Conservation (phyloP, 2,329 filamentous ascomycete species). For the Knufia fluminis region DNA sequence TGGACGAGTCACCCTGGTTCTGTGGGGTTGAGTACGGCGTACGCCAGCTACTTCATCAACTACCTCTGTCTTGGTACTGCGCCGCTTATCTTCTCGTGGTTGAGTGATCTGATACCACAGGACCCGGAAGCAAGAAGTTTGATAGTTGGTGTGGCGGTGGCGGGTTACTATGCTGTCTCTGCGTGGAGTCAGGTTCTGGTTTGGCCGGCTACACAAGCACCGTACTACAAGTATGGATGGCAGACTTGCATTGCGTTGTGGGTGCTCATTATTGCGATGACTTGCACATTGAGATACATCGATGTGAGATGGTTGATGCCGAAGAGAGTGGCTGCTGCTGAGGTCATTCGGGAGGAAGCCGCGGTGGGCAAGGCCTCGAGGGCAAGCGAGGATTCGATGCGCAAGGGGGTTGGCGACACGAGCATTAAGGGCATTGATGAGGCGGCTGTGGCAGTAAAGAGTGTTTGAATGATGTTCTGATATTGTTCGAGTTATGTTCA, state of each 20-base stretch:
- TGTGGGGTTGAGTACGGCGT: constrained; percentile 39
- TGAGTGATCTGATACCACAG: constrained; percentile 43
- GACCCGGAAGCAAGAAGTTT: constrained; percentile 43
- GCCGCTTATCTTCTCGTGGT: constrained; percentile 39
- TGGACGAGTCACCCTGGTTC: constrained; percentile 40
- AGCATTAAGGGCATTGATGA: no score
- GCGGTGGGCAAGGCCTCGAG: neutral
- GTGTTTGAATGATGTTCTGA: no score
- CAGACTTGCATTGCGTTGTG: constrained; percentile 40
- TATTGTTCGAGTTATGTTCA: no score
- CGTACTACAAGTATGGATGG: constrained; percentile 42
- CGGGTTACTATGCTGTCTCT: constrained; percentile 42
- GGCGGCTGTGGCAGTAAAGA: no score
- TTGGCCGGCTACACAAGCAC: constrained; percentile 44
- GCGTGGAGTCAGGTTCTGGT: constrained; percentile 46
- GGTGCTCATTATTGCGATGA: constrained; percentile 38
- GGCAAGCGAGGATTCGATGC: no score
- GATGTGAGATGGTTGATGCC: constrained; percentile 35
- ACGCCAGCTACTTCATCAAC: constrained; percentile 45
- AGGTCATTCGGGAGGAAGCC: neutral
- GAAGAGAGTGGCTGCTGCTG: constrained; percentile 13
- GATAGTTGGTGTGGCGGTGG: constrained; percentile 42
- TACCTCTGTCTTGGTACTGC: constrained; percentile 42
- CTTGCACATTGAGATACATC: constrained; percentile 35
- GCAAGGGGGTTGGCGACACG: no score